Percentiles rank a stretch among this genome's conserved stretches.
phyloP scores from a whole-genome alignment of 2,329 filamentous ascomycete species.

The Fulvia fulva region DNA sequence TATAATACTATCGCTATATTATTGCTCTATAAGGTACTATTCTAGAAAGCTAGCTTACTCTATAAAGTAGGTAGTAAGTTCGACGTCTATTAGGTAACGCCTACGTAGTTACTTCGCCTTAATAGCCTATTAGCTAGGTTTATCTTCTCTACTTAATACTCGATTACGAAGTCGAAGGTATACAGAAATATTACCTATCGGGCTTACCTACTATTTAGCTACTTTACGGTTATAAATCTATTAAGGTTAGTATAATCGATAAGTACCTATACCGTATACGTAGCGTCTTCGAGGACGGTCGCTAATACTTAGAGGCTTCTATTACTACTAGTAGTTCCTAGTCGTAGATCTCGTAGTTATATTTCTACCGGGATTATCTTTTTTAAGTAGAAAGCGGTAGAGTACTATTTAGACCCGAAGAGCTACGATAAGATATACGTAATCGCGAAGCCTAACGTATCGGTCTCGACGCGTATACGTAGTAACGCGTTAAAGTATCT shows the following conservation, averaged over 20 bases:
- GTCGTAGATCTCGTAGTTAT: constrained; percentile 4
- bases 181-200: constrained; percentile 2
- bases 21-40: not conserved
- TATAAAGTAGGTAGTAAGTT: too few relatives aligned
- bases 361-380: not conserved
- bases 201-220: constrained; percentile 1
- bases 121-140: constrained; percentile 4
- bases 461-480: not conserved
- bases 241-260: constrained; percentile 6
- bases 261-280: not conserved
- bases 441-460: not conserved
- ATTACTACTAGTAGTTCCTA: constrained; percentile 3
- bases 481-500: not conserved
- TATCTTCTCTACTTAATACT: not conserved
- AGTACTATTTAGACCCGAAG: not conserved
- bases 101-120: not conserved
- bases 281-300: not conserved
- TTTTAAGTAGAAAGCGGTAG: not conserved
- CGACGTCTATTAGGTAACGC: constrained; percentile 3
- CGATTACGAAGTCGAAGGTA: constrained; percentile 6
- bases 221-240: not conserved
- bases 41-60: constrained; percentile 2
- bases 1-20: not conserved
- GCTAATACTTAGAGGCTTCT: not conserved
- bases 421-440: constrained; percentile 1